Conservation (phyloP, 169 alveolate genomes). For the Miamiensis avidus region DNA sequence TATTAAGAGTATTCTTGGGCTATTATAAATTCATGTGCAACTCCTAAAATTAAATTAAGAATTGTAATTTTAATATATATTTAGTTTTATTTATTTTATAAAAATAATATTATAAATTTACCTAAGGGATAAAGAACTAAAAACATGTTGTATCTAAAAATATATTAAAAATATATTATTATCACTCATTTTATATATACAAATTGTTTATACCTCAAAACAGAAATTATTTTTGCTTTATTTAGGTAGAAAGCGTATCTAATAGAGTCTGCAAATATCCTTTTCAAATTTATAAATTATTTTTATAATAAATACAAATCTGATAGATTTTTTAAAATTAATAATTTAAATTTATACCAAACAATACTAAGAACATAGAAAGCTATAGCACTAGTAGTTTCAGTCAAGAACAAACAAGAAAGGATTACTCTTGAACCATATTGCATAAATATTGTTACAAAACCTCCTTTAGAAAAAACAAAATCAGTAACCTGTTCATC, state of each 20-base stretch:
- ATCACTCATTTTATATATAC: too few relatives aligned
- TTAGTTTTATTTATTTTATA: too few relatives aligned
- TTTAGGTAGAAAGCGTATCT: not conserved
- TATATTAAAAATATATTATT: too few relatives aligned
- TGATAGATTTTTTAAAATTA: too few relatives aligned
- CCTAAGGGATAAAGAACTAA: not conserved
- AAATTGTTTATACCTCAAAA: not conserved
- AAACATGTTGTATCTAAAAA: not conserved
- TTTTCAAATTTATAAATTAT: too few relatives aligned
- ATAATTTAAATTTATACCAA: not conserved
- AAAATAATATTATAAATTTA: too few relatives aligned
- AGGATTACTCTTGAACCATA: not conserved
- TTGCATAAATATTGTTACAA: not conserved
- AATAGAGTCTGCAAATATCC: not conserved
- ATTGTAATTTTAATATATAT: too few relatives aligned
- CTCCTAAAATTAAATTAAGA: too few relatives aligned
- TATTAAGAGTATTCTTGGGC: not conserved
- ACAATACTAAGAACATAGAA: not conserved
- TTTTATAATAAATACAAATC: too few relatives aligned
- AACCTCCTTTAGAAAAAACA: not conserved
- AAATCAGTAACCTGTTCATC: not conserved
- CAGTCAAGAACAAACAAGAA: not conserved
- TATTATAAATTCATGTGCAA: not conserved
- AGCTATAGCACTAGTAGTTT: not conserved
- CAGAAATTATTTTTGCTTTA: not conserved